These are phyloP conservation scores for Candida coquimbonensis DNA, from an alignment of 805 yeast species.

Conservation along the genomic window DNA sequence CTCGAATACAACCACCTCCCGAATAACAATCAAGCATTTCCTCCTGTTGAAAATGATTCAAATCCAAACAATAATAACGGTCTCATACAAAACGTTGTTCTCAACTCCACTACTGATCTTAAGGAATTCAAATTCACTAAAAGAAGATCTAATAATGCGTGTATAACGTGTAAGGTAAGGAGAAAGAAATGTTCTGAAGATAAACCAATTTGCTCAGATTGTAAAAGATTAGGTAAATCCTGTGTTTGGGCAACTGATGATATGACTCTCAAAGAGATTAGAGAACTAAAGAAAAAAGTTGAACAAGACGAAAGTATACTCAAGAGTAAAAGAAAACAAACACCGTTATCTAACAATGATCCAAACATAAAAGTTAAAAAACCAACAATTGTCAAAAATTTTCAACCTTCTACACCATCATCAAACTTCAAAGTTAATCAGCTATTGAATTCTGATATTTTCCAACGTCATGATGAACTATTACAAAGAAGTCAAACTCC, in stretches of 20 bases:
- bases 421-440: constrained; percentile 1
- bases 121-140: constrained; percentile 21
- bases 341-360: background rate
- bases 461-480: constrained; percentile 9
- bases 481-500: constrained; percentile 17
- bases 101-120: constrained; percentile 13
- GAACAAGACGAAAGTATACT: constrained; percentile 18
- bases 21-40: background rate
- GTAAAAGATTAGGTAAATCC: constrained; percentile 51
- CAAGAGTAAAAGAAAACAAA: constrained; percentile 3
- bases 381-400: too few species aligned
- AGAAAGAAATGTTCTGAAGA: constrained; percentile 73
- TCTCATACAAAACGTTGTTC: constrained; percentile 15
- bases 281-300: constrained; percentile 22
- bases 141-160: constrained; percentile 49
- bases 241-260: constrained; percentile 64
- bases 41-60: background rate
- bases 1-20: background rate
- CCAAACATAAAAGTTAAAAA: constrained; percentile 1
- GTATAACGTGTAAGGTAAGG: constrained; percentile 60
- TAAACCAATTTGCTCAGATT: constrained; percentile 62
- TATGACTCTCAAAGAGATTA: constrained; percentile 24
- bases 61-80: background rate
- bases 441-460: constrained; percentile 2
- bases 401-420: background rate